Conservation (phyloP, 352 stramenopile species). For the Pythium phragmitis region DNA sequence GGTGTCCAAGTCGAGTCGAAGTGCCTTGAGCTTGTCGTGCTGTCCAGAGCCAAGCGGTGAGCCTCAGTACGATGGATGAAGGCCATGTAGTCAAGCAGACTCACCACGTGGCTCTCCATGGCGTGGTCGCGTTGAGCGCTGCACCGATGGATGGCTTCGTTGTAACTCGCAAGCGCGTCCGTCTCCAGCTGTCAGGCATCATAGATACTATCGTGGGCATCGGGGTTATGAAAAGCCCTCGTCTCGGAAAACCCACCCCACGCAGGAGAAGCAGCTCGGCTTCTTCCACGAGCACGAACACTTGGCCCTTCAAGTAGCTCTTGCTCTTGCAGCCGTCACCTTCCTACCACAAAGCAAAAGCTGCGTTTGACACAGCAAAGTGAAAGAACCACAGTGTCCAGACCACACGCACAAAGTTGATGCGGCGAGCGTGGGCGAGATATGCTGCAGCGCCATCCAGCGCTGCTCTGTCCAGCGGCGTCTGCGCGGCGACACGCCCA, state of each 20-base stretch:
- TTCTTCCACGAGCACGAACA: slow-evolving; percentile 46
- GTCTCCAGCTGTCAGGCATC: slow-evolving; percentile 26
- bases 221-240: not conserved
- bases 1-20: slow-evolving; percentile 38
- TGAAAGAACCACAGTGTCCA: not conserved
- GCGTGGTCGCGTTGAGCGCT: slow-evolving; percentile 45
- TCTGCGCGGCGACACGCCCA: not conserved
- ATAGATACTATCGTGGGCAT: not conserved
- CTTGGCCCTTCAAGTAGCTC: slow-evolving; percentile 38
- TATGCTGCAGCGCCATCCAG: not conserved
- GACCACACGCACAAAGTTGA: slow-evolving; percentile 13
- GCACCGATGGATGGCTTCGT: slow-evolving; percentile 47
- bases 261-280: slow-evolving; percentile 36
- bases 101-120: slow-evolving; percentile 43
- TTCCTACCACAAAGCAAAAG: not conserved
- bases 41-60: slow-evolving; percentile 9
- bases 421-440: slow-evolving; percentile 5
- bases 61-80: not conserved
- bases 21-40: slow-evolving; percentile 40
- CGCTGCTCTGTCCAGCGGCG: not conserved
- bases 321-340: slow-evolving; percentile 33
- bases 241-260: slow-evolving; percentile 23
- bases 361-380: not conserved
- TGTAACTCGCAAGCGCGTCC: slow-evolving; percentile 34
- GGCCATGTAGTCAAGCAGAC: not conserved